phyloP scores from a whole-genome alignment of 495 filamentous ascomycete genomes.

The Penicillium longicatenatum region DNA sequence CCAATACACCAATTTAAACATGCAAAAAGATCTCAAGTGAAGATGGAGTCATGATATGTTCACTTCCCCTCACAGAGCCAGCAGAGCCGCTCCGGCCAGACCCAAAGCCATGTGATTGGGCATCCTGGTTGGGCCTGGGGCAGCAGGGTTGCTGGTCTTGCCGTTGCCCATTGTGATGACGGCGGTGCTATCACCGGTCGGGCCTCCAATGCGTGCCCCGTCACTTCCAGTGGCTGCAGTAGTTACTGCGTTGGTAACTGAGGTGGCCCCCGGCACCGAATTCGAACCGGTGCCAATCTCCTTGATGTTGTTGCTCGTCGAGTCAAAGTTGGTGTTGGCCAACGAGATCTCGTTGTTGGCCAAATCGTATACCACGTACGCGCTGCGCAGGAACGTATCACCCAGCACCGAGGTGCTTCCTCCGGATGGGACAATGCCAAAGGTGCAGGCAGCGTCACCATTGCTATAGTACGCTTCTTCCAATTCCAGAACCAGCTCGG shows the following conservation, averaged over 20 bases:
- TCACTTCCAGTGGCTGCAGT: conserved; percentile 39
- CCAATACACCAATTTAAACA: background rate
- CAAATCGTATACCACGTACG: conserved; percentile 92
- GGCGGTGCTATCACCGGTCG: conserved; percentile 19
- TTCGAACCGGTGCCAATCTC: conserved; percentile 71
- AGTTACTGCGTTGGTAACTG: conserved; percentile 64
- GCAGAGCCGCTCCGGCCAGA: conserved; percentile 29
- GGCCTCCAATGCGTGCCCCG: conserved; percentile 39
- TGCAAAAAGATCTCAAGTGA: background rate
- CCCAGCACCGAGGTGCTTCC: conserved; percentile 72
- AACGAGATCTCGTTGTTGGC: conserved; percentile 85
- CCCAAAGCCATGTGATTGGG: conserved; percentile 29
- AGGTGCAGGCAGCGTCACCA: conserved; percentile 64
- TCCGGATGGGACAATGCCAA: conserved; percentile 75
- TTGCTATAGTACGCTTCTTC: conserved; percentile 58
- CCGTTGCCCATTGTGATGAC: conserved; percentile 19
- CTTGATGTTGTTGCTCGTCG: conserved; percentile 59
- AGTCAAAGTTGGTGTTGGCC: conserved; percentile 83
- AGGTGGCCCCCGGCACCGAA: conserved; percentile 70
- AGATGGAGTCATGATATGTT: background rate
- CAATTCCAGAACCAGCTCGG: conserved; percentile 75
- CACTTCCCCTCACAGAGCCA: conserved; percentile 21
- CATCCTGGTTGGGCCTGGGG: conserved; percentile 22
- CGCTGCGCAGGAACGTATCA: conserved; percentile 89
- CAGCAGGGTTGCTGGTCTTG: conserved; percentile 23